Evolutionary conservation across 2,329 filamentous ascomycete species (phyloP).

Genomic region (Sarocladium strictum): DNA sequence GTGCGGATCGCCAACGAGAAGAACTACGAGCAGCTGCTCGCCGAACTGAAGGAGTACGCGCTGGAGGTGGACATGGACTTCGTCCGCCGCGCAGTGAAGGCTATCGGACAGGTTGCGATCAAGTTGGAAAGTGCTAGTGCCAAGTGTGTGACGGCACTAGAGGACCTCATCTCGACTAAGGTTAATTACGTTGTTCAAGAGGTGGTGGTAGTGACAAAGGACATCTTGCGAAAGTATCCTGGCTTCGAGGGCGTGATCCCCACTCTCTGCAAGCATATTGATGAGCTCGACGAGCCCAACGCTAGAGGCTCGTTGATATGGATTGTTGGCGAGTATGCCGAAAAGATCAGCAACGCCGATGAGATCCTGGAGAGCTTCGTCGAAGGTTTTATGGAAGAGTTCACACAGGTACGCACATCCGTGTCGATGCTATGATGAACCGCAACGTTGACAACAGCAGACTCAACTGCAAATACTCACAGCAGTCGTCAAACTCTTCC

Average conservation of each 20-base stretch:
- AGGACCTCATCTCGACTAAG: slow-evolving; percentile 94
- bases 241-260: slow-evolving; percentile 98
- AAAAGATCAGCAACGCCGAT: slow-evolving; percentile 98
- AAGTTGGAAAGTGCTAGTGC: slow-evolving; percentile 95
- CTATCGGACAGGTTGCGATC: slow-evolving; percentile 96
- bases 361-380: slow-evolving; percentile 90
- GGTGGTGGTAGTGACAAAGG: slow-evolving; percentile 97
- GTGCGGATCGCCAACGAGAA: slow-evolving; percentile 96
- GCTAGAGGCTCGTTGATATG: slow-evolving; percentile 90
- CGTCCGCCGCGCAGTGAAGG: slow-evolving; percentile 86
- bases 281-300: slow-evolving; percentile 91
- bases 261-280: slow-evolving; percentile 91
- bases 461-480: slow-evolving; percentile 98
- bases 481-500: slow-evolving; percentile 92
- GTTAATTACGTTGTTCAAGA: slow-evolving; percentile 99
- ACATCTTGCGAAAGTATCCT: slow-evolving; percentile 95
- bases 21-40: slow-evolving; percentile 90
- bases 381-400: slow-evolving; percentile 92
- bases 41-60: slow-evolving; percentile 94
- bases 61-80: slow-evolving; percentile 99
- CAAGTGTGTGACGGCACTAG: slow-evolving; percentile 87
- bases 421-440: neutral
- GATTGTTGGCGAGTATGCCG: slow-evolving; percentile 98
- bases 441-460: slow-evolving; percentile 34
- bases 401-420: slow-evolving; percentile 67